Evolutionary conservation across 2,329 filamentous ascomycete species (phyloP).

Genomic region (Penicillium sp.): DNA sequence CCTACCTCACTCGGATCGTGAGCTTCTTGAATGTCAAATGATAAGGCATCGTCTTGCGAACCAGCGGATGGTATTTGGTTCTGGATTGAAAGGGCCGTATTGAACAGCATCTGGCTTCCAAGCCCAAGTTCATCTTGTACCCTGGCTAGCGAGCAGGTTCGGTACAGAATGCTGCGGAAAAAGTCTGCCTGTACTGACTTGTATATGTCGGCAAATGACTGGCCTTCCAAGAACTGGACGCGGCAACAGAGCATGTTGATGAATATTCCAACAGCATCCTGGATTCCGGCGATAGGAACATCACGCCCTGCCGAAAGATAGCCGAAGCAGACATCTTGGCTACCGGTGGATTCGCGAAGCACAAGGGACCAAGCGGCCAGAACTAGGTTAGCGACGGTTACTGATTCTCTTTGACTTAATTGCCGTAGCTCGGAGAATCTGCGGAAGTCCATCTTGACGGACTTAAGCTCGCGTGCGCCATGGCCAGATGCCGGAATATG

Average conservation of each 20-base stretch:
- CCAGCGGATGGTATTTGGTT: slow-evolving; percentile 34
- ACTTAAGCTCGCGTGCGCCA: slow-evolving; percentile 12
- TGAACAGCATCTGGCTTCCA: slow-evolving; percentile 42
- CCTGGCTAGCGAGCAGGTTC: not conserved
- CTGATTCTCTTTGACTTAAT: slow-evolving; percentile 35
- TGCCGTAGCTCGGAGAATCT: slow-evolving; percentile 36
- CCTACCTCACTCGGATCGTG: slow-evolving; percentile 46
- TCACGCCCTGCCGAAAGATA: not conserved
- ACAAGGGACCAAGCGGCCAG: not conserved
- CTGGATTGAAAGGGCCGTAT: slow-evolving; percentile 49
- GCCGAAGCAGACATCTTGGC: slow-evolving; percentile 2
- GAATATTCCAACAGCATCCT: not conserved
- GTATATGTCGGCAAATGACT: not conserved
- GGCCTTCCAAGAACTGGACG: not conserved
- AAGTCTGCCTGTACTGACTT: not conserved
- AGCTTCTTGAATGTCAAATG: slow-evolving; percentile 37
- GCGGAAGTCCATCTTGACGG: slow-evolving; percentile 15
- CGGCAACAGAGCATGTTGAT: slow-evolving; percentile 7
- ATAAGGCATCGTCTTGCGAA: slow-evolving; percentile 31
- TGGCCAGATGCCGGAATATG: slow-evolving; percentile 28
- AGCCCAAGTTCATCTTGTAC: slow-evolving; percentile 26
- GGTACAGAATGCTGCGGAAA: not conserved
- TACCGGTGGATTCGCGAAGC: not conserved
- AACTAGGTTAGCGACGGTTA: not conserved
- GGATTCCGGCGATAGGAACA: not conserved